Conservation (phyloP, 1,284 basidiomycete genomes). For the Trichosporon inkin region DNA sequence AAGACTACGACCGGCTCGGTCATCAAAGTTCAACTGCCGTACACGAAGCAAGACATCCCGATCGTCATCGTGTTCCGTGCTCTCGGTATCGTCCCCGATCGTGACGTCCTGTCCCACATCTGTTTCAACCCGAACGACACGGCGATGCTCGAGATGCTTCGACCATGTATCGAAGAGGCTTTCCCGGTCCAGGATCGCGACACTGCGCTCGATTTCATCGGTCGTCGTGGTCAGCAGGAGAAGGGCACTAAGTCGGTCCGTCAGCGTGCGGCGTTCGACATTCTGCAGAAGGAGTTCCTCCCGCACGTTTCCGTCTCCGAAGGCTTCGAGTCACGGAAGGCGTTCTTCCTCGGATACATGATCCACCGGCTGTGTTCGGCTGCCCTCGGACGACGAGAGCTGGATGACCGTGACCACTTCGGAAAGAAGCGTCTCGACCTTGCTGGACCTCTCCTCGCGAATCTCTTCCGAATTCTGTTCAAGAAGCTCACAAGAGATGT, state of each 20-base stretch:
- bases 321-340: slow-evolving; percentile 96
- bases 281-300: slow-evolving; percentile 97
- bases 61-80: slow-evolving; percentile 99
- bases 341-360: slow-evolving; percentile 99
- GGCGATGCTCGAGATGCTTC: slow-evolving; percentile 96
- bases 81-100: slow-evolving; percentile 94
- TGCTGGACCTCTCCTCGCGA: slow-evolving; percentile 89
- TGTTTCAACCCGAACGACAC: slow-evolving; percentile 96
- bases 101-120: slow-evolving; percentile 96
- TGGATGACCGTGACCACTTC: slow-evolving; percentile 99
- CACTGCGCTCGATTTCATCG: slow-evolving; percentile 89
- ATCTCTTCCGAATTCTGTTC: slow-evolving; percentile 97
- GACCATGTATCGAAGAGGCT: slow-evolving; percentile 97
- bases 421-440: slow-evolving; percentile 97
- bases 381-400: slow-evolving; percentile 86
- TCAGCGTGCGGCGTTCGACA: slow-evolving; percentile 94
- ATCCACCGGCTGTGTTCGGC: slow-evolving; percentile 91
- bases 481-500: slow-evolving; percentile 95
- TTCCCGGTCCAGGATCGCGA: slow-evolving; percentile 98
- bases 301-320: slow-evolving; percentile 96
- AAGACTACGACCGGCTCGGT: slow-evolving; percentile 65
- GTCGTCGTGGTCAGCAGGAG: slow-evolving; percentile 92
- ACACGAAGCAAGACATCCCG: slow-evolving; percentile 97
- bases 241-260: slow-evolving; percentile 87
- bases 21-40: slow-evolving; percentile 95